These are phyloP conservation scores for Tillandsia leiboldiana DNA, from an alignment of 176 grass and related monocot genomes.

Conservation along the genomic window DNA sequence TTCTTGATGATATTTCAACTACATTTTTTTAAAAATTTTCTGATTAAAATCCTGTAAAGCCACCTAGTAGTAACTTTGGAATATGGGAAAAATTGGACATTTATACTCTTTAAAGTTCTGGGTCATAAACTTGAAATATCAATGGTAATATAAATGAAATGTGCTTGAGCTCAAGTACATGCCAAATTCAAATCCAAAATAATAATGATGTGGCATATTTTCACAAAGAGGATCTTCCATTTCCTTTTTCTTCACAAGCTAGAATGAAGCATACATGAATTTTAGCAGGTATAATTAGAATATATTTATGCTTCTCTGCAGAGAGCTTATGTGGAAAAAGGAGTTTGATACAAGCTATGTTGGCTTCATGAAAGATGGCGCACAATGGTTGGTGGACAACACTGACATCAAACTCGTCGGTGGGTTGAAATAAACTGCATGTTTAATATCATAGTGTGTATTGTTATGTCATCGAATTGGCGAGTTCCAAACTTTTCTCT, in stretches of 20 bases:
- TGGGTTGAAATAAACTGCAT: constrained; percentile 23
- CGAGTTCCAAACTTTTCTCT: no score
- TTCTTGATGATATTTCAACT: no score
- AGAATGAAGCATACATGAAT: not conserved
- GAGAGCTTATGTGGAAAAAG: constrained; percentile 82
- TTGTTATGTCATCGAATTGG: no score
- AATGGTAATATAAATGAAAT: no score
- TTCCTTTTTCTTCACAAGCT: not conserved
- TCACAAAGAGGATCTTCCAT: not conserved
- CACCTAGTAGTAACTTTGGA: no score
- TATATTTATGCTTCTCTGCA: constrained; percentile 13
- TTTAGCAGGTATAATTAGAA: not conserved
- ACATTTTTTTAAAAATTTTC: no score
- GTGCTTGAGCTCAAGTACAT: no score
- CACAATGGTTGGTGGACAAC: constrained; percentile 80
- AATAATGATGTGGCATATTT: not conserved
- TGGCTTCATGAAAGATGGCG: constrained; percentile 80
- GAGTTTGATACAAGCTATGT: constrained; percentile 68
- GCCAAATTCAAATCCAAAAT: no score
- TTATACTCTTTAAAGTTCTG: no score
- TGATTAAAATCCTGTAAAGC: no score
- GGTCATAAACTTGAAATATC: no score
- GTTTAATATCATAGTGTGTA: not conserved
- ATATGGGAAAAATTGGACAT: no score
- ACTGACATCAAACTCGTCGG: constrained; percentile 78